phyloP scores from a whole-genome alignment of 2,329 filamentous ascomycete species.

The Phyllosticta capitalensis region DNA sequence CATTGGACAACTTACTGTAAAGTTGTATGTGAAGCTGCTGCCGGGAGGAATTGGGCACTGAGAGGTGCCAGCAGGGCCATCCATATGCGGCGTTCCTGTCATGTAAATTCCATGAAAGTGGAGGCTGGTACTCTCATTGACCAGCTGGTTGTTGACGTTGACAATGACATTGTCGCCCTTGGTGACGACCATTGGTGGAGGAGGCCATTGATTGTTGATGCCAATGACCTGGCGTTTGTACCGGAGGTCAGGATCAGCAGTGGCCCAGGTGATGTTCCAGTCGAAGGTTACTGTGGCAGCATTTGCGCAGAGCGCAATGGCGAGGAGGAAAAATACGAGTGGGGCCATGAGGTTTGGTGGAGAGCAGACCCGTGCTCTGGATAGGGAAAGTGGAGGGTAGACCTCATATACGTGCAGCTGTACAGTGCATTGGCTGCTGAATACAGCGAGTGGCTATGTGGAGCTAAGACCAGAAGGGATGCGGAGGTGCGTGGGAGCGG shows the following conservation, averaged over 20 bases:
- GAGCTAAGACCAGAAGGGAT: not conserved
- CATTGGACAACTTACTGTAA: conserved; percentile 40
- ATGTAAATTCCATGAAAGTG: conserved; percentile 75
- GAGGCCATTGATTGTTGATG: conserved; percentile 66
- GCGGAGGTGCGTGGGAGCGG: not conserved
- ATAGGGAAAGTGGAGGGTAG: not conserved
- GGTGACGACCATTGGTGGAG: conserved; percentile 63
- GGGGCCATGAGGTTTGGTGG: not conserved
- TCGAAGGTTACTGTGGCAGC: conserved; percentile 36
- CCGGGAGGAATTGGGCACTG: conserved; percentile 50
- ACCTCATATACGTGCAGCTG: conserved; percentile 7
- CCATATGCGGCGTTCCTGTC: conserved; percentile 65
- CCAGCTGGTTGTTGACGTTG: conserved; percentile 57
- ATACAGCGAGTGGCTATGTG: not conserved
- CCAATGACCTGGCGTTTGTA: conserved; percentile 47
- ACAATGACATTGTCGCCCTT: conserved; percentile 64
- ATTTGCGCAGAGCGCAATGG: not conserved
- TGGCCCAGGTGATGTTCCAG: conserved; percentile 47
- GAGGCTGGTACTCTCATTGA: conserved; percentile 54
- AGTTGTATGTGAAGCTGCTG: conserved; percentile 55
- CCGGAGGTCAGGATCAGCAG: conserved; percentile 46
- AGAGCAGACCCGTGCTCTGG: not conserved
- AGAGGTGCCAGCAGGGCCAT: conserved; percentile 58
- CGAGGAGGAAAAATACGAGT: conserved; percentile 1
- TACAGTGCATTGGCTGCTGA: not conserved